Percentiles rank a stretch among this genome's conserved stretches.
Evolutionary conservation across 1,284 basidiomycete genomes (phyloP).

Genomic region (Violaceomyces palustris): DNA sequence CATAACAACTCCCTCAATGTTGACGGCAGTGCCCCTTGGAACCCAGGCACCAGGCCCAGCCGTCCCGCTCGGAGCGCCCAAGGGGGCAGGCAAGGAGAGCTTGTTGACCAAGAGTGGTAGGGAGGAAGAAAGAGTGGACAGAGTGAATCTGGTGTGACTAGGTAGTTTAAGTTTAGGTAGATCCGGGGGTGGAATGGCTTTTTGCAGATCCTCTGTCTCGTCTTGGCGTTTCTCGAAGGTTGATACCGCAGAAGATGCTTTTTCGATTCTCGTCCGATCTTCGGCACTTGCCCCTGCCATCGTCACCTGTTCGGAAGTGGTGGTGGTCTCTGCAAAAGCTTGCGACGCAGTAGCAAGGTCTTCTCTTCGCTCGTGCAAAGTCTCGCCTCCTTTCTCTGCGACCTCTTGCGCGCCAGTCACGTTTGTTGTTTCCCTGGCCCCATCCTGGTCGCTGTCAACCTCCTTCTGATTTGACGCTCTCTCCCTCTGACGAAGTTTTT

Average conservation of each 20-base stretch:
- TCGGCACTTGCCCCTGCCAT: not conserved
- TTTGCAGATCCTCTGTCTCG: not conserved
- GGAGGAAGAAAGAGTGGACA: slow-evolving; percentile 20
- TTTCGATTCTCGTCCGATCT: not conserved
- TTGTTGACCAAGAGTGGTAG: slow-evolving; percentile 21
- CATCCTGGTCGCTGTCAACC: too few relatives aligned
- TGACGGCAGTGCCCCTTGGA: slow-evolving; percentile 30
- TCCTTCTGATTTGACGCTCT: not conserved
- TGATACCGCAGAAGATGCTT: not conserved
- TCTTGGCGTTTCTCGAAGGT: not conserved
- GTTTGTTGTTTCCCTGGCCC: too few relatives aligned
- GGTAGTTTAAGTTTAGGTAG: slow-evolving; percentile 15
- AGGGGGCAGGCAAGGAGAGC: slow-evolving; percentile 33
- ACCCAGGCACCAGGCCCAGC: slow-evolving; percentile 43
- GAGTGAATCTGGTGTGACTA: slow-evolving; percentile 24
- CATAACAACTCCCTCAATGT: slow-evolving; percentile 36
- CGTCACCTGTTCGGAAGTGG: too few relatives aligned
- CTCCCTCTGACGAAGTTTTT: not conserved
- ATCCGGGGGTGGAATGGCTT: slow-evolving; percentile 1
- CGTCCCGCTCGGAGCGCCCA: slow-evolving; percentile 34
- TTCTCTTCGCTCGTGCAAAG: not conserved
- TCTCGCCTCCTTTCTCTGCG: not conserved
- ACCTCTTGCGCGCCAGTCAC: not conserved
- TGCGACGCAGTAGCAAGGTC: not conserved
- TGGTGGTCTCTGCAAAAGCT: too few relatives aligned